Conservation (phyloP, 2,329 filamentous ascomycete genomes). For the Ophiostoma quercus region DNA sequence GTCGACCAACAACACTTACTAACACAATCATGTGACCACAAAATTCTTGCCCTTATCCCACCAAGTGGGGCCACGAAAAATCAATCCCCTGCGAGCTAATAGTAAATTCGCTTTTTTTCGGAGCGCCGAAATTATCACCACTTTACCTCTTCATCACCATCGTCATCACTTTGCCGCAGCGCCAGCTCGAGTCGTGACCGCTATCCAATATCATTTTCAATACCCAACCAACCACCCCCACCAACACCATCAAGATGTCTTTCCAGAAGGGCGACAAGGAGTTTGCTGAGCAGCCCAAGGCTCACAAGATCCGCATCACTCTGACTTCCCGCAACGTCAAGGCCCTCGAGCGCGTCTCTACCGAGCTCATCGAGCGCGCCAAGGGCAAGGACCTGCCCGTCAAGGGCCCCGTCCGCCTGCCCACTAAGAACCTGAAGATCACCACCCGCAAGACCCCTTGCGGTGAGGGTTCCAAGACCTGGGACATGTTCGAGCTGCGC, state of each 20-base stretch:
- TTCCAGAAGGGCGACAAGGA: slow-evolving; percentile 95
- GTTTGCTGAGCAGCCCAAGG: slow-evolving; percentile 71
- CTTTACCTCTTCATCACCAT: slow-evolving; percentile 9
- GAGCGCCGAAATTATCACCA: slow-evolving; percentile 7
- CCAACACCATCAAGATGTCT: slow-evolving; percentile 56
- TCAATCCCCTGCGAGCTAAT: not conserved
- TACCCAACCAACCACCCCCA: slow-evolving; percentile 13
- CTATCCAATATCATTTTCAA: not conserved
- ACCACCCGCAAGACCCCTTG: slow-evolving; percentile 98
- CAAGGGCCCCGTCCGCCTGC: slow-evolving; percentile 95
- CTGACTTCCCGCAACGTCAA: slow-evolving; percentile 91
- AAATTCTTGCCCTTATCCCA: slow-evolving; percentile 6
- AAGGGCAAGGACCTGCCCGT: slow-evolving; percentile 97
- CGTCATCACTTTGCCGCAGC: slow-evolving; percentile 31
- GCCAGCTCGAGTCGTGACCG: slow-evolving; percentile 30
- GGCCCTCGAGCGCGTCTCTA: slow-evolving; percentile 96
- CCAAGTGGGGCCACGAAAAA: slow-evolving; percentile 13
- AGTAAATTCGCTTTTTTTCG: not conserved
- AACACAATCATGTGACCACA: not conserved
- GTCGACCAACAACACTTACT: not conserved
- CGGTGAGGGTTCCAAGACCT: slow-evolving; percentile 99
- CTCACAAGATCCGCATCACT: slow-evolving; percentile 66
- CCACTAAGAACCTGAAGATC: slow-evolving; percentile 95
- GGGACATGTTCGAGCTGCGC: slow-evolving; percentile 89
- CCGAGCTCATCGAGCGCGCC: slow-evolving; percentile 96